Evolutionary conservation across 2,329 filamentous ascomycete species (phyloP).

Genomic region (Paracoccidioides lutzii): DNA sequence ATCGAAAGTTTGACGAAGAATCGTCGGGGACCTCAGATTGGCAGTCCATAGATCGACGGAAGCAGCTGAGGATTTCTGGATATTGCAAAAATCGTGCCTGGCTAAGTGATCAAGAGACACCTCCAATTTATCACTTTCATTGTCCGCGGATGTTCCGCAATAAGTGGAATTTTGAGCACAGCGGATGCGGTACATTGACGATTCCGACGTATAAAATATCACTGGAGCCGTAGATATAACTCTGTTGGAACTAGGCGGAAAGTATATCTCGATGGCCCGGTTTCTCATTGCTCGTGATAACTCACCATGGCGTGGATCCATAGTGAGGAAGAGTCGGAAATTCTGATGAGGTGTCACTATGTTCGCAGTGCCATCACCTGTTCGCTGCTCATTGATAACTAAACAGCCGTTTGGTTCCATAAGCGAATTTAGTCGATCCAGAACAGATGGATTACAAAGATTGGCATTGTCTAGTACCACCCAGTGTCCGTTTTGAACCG

Average conservation of each 20-base stretch:
- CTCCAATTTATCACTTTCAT: conserved; percentile 15
- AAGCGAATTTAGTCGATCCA: conserved; percentile 87
- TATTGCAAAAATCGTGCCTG: conserved; percentile 20
- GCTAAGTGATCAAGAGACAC: conserved; percentile 28
- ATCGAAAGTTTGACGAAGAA: conserved; percentile 15
- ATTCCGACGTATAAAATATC: conserved; percentile 28
- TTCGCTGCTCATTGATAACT: conserved; percentile 87
- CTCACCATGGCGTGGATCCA: conserved; percentile 85
- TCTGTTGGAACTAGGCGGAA: conserved; percentile 38
- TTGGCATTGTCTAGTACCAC: conserved; percentile 95
- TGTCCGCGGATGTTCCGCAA: conserved; percentile 6
- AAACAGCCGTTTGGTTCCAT: conserved; percentile 81
- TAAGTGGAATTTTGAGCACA: conserved; percentile 19
- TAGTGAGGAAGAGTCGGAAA: conserved; percentile 86
- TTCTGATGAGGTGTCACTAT: conserved; percentile 69
- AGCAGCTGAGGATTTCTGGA: conserved; percentile 19
- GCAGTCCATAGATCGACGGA: conserved; percentile 11
- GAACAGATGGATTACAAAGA: conserved; percentile 83
- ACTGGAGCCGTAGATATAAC: conserved; percentile 10
- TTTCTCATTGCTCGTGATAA: conserved; percentile 95
- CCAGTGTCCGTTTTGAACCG: conserved; percentile 77
- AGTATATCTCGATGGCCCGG: conserved; percentile 76
- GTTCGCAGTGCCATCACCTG: conserved; percentile 64
- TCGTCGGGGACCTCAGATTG: neutral
- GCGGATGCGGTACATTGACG: conserved; percentile 28